These are phyloP conservation scores for Rhizophagus prolifer DNA, from an alignment of 192 early-diverging fungal species.

Conservation along the genomic window DNA sequence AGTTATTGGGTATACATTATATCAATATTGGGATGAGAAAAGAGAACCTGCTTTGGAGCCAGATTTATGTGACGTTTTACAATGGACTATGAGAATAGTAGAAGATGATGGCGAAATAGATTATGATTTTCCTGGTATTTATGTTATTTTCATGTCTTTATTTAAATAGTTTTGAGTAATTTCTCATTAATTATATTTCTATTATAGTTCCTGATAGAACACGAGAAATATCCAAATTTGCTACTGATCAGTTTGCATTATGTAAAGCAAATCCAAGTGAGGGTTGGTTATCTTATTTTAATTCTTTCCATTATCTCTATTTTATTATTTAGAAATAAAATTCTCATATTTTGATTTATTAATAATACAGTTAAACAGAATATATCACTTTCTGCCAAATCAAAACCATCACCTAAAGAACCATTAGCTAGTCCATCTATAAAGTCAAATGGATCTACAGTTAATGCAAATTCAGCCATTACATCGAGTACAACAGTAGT, in stretches of 20 bases:
- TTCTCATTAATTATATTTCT: neutral
- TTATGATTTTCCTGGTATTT: conserved; percentile 88
- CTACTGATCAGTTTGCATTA: conserved; percentile 90
- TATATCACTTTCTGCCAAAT: conserved; percentile 4
- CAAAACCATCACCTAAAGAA: conserved; percentile 9
- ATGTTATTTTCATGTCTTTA: neutral
- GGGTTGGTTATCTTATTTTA: conserved; percentile 37
- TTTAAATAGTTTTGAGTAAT: conserved; percentile 12
- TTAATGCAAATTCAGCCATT: neutral
- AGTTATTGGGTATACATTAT: conserved; percentile 89
- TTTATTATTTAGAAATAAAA: neutral
- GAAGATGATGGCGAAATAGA: conserved; percentile 96
- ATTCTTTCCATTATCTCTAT: neutral
- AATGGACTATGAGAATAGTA: conserved; percentile 90
- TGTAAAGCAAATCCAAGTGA: conserved; percentile 76
- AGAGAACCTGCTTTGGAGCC: conserved; percentile 60
- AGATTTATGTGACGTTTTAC: conserved; percentile 62
- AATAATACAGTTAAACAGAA: conserved; percentile 39
- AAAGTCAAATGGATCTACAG: neutral
- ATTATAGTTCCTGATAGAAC: conserved; percentile 80
- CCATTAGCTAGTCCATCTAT: neutral
- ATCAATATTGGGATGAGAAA: conserved; percentile 80
- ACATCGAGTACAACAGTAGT: neutral
- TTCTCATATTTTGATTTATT: neutral
- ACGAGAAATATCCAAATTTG: conserved; percentile 80